phyloP scores from a whole-genome alignment of 2,329 filamentous ascomycete species.

The Pezizomycotina sp. region DNA sequence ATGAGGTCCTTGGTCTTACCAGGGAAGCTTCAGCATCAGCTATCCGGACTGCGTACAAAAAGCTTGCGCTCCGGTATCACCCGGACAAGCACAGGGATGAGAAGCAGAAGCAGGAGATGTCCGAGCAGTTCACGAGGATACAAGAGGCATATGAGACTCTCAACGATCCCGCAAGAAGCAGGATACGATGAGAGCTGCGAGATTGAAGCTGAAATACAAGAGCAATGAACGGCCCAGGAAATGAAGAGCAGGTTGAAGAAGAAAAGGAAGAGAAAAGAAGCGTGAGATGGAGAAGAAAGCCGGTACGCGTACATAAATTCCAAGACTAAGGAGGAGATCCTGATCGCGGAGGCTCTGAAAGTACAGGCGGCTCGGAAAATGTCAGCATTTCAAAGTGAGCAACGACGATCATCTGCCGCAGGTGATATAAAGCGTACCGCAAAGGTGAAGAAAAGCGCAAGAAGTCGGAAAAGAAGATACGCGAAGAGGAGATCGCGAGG shows the following conservation, averaged over 20 bases:
- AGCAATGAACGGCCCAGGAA: slow-evolving; percentile 8
- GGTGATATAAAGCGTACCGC: too few species aligned
- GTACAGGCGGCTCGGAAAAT: too few species aligned
- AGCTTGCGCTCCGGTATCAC: slow-evolving; percentile 74
- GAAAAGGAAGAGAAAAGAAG: slow-evolving; percentile 15
- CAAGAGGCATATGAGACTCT: slow-evolving; percentile 87
- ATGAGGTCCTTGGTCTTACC: slow-evolving; percentile 56
- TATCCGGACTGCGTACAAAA: slow-evolving; percentile 67
- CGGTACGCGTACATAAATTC: too few species aligned
- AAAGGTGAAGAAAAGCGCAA: too few species aligned
- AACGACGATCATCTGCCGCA: too few species aligned
- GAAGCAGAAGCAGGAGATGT: slow-evolving; percentile 56
- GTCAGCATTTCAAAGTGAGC: too few species aligned
- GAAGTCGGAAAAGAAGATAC: too few species aligned
- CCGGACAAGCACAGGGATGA: slow-evolving; percentile 80
- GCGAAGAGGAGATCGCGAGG: too few species aligned
- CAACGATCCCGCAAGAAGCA: slow-evolving; percentile 55
- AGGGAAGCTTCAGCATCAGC: slow-evolving; percentile 52
- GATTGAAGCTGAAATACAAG: slow-evolving; percentile 11
- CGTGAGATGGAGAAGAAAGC: too few species aligned
- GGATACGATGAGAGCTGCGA: slow-evolving; percentile 60
- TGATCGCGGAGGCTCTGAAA: too few species aligned
- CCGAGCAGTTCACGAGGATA: slow-evolving; percentile 78
- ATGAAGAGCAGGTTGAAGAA: slow-evolving; percentile 9
- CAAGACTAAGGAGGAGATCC: too few species aligned